Evolutionary conservation across 768 basidiomycete species (phyloP).

Genomic region (Russula ochroleuca): DNA sequence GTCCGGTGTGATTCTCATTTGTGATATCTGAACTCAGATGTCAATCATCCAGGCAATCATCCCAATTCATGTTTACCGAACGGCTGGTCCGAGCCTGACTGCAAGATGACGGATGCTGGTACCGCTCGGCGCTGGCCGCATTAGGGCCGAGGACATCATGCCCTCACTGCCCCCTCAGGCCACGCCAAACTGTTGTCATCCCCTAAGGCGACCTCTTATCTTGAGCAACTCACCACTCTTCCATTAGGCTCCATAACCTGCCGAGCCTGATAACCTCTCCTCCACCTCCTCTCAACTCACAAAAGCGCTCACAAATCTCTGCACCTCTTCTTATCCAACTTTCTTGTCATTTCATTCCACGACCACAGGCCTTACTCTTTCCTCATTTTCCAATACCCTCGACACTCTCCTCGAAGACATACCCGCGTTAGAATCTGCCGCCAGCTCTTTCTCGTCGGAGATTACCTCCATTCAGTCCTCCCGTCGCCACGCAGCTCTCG

Average conservation of each 20-base stretch:
- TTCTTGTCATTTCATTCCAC: conserved; percentile 85
- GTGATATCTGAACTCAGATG: no score
- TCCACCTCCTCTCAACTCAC: conserved; percentile 85
- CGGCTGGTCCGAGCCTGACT: no score
- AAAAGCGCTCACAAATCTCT: conserved; percentile 83
- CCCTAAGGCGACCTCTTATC: conserved; percentile 44
- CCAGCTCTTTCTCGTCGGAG: conserved; percentile 66
- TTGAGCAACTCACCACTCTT: conserved; percentile 60
- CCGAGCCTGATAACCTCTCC: conserved; percentile 71
- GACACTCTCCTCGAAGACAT: conserved; percentile 63
- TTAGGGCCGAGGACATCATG: conserved; percentile 16
- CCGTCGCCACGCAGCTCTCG: conserved; percentile 69
- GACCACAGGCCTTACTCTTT: conserved; percentile 68
- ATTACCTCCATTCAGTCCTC: conserved; percentile 73
- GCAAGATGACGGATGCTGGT: neutral
- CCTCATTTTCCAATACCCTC: conserved; percentile 71
- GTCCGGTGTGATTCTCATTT: no score
- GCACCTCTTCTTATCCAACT: conserved; percentile 86
- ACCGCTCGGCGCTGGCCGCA: neutral
- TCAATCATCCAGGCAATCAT: no score
- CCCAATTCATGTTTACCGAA: conserved; percentile 9
- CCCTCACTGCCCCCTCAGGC: no score
- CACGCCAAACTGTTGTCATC: conserved; percentile 25
- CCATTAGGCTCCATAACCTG: conserved; percentile 62
- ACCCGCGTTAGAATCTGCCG: conserved; percentile 71